phyloP scores from a whole-genome alignment of 306 rosid species.

The Pterocarpus macrocarpus region DNA sequence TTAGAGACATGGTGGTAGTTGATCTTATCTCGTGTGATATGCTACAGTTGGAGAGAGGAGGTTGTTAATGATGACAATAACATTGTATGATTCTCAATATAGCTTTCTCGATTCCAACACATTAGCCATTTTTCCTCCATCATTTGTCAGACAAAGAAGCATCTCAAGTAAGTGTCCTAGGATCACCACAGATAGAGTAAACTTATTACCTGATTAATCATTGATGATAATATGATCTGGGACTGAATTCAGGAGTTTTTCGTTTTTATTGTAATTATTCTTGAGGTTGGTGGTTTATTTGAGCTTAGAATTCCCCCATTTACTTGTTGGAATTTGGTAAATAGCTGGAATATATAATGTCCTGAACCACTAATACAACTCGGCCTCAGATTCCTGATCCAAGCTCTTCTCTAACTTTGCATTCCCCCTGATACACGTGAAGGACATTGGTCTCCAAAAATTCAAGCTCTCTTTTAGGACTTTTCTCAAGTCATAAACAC shows the following conservation, averaged over 20 bases:
- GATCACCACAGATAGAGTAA: too few relatives aligned
- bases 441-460: not conserved
- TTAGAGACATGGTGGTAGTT: constrained; percentile 38
- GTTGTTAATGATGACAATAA: constrained; percentile 30
- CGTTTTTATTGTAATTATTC: too few relatives aligned
- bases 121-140: not conserved
- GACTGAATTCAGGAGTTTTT: too few relatives aligned
- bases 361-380: too few relatives aligned
- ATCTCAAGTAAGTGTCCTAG: not conserved
- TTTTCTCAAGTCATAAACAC: not conserved
- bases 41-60: constrained; percentile 15
- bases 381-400: not conserved
- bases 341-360: not conserved
- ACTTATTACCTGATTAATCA: too few relatives aligned
- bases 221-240: too few relatives aligned
- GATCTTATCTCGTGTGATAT: constrained; percentile 13
- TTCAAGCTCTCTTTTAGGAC: not conserved
- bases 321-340: not conserved
- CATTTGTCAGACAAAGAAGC: not conserved
- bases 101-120: constrained; percentile 25
- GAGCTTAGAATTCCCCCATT: too few relatives aligned
- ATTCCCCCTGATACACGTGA: not conserved
- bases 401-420: not conserved
- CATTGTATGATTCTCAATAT: constrained; percentile 25
- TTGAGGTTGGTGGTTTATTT: too few relatives aligned